Conservation (phyloP, 257 asterid genomes). For the Solanum piurae region DNA sequence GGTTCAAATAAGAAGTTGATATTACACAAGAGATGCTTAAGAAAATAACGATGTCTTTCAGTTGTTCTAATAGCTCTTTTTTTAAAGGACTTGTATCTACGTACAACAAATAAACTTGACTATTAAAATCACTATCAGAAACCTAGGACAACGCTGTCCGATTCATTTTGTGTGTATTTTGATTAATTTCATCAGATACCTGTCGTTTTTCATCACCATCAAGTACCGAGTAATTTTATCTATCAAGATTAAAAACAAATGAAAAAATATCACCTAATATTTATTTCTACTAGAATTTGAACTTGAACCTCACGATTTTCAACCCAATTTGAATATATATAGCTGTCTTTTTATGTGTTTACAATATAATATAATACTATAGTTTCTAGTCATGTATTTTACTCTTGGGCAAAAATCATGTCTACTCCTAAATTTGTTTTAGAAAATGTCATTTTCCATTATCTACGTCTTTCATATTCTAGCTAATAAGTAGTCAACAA, state of each 20-base stretch:
- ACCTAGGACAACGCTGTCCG: not conserved
- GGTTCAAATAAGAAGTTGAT: not conserved
- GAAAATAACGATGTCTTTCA: not conserved
- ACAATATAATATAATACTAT: not conserved
- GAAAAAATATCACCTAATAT: not conserved
- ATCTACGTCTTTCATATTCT: not conserved
- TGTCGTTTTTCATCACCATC: not conserved
- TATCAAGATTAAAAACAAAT: not conserved
- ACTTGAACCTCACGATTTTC: not conserved
- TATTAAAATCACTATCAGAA: not conserved
- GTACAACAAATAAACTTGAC: not conserved
- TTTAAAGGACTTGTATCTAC: not conserved
- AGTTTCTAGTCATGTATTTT: not conserved
- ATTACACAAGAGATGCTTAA: not conserved
- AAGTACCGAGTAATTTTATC: not conserved
- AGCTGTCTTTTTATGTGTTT: not conserved
- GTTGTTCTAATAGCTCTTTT: not conserved
- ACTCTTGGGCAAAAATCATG: not conserved
- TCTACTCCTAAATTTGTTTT: not conserved
- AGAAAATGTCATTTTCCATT: not conserved
- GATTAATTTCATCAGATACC: rapidly evolving
- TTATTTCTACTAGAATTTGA: too few species aligned
- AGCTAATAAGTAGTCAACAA: not conserved
- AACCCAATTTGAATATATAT: not conserved
- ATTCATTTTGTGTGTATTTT: not conserved